Conservation (phyloP, 305 asterid species). For the Fraxinus sp. region DNA sequence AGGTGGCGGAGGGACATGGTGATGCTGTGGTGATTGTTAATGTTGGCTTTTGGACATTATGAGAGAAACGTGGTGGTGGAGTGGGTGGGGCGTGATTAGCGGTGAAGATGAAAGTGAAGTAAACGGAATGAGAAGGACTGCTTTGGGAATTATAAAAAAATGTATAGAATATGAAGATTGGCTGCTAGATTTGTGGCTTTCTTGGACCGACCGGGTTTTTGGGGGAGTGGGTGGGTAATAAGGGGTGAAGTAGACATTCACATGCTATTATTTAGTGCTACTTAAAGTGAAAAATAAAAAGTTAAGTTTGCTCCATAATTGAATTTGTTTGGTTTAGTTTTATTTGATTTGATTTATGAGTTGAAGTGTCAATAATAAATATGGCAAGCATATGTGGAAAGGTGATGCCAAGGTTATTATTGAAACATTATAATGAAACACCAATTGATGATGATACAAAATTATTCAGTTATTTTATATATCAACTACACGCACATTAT, state of each 20-base stretch:
- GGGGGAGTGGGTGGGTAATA: neutral
- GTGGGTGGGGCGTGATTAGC: conserved; percentile 37
- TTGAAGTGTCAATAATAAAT: neutral
- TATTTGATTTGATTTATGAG: neutral
- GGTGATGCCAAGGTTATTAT: neutral
- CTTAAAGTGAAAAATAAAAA: neutral
- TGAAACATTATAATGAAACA: neutral
- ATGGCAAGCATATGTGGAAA: neutral
- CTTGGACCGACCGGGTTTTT: neutral
- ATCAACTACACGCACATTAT: neutral
- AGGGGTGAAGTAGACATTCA: neutral
- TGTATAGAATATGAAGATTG: neutral
- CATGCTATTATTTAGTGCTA: neutral
- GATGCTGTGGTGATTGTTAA: conserved; percentile 26
- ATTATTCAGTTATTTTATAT: neutral
- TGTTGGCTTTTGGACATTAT: conserved; percentile 41
- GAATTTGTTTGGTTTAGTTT: neutral
- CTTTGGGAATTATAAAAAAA: neutral
- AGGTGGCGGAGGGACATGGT: conserved; percentile 42
- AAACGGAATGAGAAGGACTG: conserved; percentile 37
- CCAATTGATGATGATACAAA: neutral
- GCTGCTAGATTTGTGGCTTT: neutral
- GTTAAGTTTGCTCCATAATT: neutral
- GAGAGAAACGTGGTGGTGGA: conserved; percentile 4
- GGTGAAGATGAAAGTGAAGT: conserved; percentile 25